Percentiles rank a stretch among this genome's conserved stretches.
Evolutionary conservation across 805 yeast species (phyloP).

Genomic region (Ogataea pilisensis): DNA sequence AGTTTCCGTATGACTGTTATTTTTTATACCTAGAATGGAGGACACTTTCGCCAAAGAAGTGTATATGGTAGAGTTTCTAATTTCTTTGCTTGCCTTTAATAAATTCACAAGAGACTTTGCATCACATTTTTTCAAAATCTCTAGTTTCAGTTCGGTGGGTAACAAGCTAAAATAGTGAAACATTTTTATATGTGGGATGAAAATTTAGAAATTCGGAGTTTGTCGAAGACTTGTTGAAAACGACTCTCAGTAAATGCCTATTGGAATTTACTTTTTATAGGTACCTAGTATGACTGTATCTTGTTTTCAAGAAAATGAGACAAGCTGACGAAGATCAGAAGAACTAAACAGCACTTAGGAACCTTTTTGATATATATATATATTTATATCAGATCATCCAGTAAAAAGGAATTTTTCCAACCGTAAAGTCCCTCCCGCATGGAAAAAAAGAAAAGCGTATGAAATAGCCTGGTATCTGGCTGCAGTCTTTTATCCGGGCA

Average conservation of each 20-base stretch:
- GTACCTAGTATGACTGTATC: too few species aligned
- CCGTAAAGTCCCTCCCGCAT: not conserved
- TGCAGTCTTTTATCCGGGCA: not conserved
- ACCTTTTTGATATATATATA: not conserved
- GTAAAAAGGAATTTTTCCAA: not conserved
- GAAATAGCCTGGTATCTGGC: not conserved
- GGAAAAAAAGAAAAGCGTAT: not conserved
- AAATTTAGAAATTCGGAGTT: not conserved
- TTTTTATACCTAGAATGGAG: not conserved
- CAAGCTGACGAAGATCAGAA: not conserved
- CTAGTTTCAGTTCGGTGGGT: conserved; percentile 23
- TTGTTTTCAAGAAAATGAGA: too few species aligned
- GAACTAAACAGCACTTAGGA: too few species aligned
- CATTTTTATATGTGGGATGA: not conserved
- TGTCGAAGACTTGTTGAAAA: too few species aligned
- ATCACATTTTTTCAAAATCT: conserved; percentile 12
- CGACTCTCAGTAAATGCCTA: too few species aligned
- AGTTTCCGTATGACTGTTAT: conserved; percentile 1
- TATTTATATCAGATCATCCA: too few species aligned
- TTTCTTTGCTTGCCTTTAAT: conserved; percentile 5
- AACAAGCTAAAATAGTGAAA: conserved; percentile 4
- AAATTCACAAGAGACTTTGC: conserved; percentile 10
- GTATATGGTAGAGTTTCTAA: conserved; percentile 7
- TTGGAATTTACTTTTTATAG: too few species aligned
- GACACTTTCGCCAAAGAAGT: conserved; percentile 7